Percentiles rank a stretch among this genome's conserved stretches.
Conservation (phyloP, 257 asterid species). For the Lavandula angustifolia region DNA sequence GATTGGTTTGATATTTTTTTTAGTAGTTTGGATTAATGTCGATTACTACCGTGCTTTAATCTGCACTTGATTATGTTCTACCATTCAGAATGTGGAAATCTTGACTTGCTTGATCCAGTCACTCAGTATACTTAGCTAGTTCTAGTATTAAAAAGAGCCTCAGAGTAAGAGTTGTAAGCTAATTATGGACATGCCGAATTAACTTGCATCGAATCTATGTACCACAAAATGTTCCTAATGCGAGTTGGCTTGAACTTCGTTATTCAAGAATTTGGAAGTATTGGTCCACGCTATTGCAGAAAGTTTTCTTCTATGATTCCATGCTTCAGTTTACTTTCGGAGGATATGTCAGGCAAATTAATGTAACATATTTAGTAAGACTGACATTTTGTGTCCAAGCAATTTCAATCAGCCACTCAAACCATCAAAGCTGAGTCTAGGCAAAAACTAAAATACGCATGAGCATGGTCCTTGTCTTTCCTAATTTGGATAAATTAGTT, state of each 20-base stretch:
- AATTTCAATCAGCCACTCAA: slow-evolving; percentile 13
- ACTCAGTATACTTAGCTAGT: slow-evolving; percentile 21
- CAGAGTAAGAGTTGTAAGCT: background rate
- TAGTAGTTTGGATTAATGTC: slow-evolving; percentile 14
- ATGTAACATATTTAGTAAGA: slow-evolving; percentile 9
- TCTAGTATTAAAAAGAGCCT: slow-evolving; percentile 14
- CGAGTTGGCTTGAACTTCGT: slow-evolving; percentile 18
- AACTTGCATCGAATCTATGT: slow-evolving; percentile 18
- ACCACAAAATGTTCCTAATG: slow-evolving; percentile 6
- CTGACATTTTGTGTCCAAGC: slow-evolving; percentile 19
- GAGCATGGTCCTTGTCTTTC: slow-evolving; percentile 1
- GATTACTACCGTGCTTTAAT: slow-evolving; percentile 8
- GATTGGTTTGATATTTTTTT: too few relatives aligned
- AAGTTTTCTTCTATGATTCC: background rate
- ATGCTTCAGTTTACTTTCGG: too few relatives aligned
- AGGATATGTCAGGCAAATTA: too few relatives aligned
- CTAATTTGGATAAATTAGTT: slow-evolving; percentile 10
- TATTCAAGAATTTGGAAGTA: slow-evolving; percentile 15
- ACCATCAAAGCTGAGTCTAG: slow-evolving; percentile 25
- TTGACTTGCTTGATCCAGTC: background rate
- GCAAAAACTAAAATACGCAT: slow-evolving; percentile 1
- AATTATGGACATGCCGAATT: background rate
- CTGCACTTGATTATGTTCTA: slow-evolving; percentile 10
- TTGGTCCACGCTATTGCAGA: too few relatives aligned
- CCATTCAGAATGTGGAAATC: too few relatives aligned